Base-by-base conservation (phyloP, 2,329 filamentous ascomycete species). In the Byssothecium circinans region DNA sequence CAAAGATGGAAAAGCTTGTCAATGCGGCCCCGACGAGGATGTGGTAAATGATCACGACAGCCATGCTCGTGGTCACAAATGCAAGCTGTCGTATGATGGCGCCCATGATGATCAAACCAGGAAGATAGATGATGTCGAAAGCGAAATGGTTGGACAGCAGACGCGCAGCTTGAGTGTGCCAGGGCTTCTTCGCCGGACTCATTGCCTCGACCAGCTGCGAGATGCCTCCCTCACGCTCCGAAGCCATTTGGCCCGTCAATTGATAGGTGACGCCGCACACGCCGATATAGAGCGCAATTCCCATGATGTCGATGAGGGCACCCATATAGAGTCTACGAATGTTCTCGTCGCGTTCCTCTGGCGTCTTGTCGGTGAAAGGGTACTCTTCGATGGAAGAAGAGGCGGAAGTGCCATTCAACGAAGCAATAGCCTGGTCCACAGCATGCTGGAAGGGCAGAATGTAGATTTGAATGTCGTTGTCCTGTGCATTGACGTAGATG, bases 171-270 rank as follows among this genome's bases (percentile, higher is more conserved):
- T 92, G 89, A 8, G 87, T 84, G 61, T 89, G 79, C 89, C 89
- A 95, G 35, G 82, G 76, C 40, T 79, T 79, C 45, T 80, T 79
- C 45, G 88, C 88, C 0, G 89, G 87, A 78, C 94, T 91, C 89
- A 95, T 96, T 45, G 89, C 87, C 70, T 96, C 91, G 35, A 96
- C 83, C 22, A 96, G 77, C 53, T 91, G 88, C 4, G 89, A 89
- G 81, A 96, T 94, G 48, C 91, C 91, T 14, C 84, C 78, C 74
- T 96, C 91, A 46, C 91, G 79, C 72, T 96, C 91, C 2, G 85
- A 84, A 7, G 91, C 91, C 67, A 95, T 86, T 60, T 91, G 84
- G 8, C 91, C 91, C 0, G 89, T 89, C 47, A 95, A 77, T 62
- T 96, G 91, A 67, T 96, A 96, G 30, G 86, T 86, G 20, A 96